Evolutionary conservation across 805 yeast species (phyloP).

Genomic region (Maudiozyma serrabonitensis): DNA sequence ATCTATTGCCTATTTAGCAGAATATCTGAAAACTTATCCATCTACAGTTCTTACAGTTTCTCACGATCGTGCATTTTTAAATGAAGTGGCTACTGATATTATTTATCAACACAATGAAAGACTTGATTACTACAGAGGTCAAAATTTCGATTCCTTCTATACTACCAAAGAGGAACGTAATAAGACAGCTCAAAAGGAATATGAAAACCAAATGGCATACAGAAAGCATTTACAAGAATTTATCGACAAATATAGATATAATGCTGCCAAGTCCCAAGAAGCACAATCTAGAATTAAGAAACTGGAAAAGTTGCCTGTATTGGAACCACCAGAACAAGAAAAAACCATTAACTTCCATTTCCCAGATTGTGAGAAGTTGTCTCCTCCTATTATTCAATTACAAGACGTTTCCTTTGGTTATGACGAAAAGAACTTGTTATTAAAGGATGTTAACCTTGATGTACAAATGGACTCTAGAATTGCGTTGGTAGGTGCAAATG

Average conservation of each 20-base stretch:
- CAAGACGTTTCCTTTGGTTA: slow-evolving; percentile 85
- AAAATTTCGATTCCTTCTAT: slow-evolving; percentile 88
- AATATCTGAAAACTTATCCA: slow-evolving; percentile 81
- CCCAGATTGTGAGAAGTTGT: slow-evolving; percentile 88
- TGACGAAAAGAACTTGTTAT: slow-evolving; percentile 48
- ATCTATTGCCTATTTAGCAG: slow-evolving; percentile 85
- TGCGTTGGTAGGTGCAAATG: slow-evolving; percentile 97
- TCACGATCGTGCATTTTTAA: slow-evolving; percentile 93
- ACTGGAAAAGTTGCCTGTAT: slow-evolving; percentile 82
- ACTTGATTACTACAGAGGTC: slow-evolving; percentile 88
- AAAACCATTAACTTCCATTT: slow-evolving; percentile 75
- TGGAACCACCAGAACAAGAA: slow-evolving; percentile 93
- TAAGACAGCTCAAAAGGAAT: slow-evolving; percentile 87
- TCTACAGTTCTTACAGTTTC: slow-evolving; percentile 92
- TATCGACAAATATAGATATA: slow-evolving; percentile 92
- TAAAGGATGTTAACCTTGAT: slow-evolving; percentile 74
- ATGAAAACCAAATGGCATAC: slow-evolving; percentile 94
- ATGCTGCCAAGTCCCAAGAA: slow-evolving; percentile 95
- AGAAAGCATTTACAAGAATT: slow-evolving; percentile 89
- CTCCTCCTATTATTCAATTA: slow-evolving; percentile 89
- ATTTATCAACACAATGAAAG: slow-evolving; percentile 97
- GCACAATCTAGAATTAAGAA: slow-evolving; percentile 98
- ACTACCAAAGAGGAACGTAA: slow-evolving; percentile 91
- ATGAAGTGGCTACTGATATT: slow-evolving; percentile 97
- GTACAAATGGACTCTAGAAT: slow-evolving; percentile 91